These are phyloP conservation scores for Penicillium ochrochloron DNA, from an alignment of 495 filamentous ascomycete genomes.

Conservation along the genomic window DNA sequence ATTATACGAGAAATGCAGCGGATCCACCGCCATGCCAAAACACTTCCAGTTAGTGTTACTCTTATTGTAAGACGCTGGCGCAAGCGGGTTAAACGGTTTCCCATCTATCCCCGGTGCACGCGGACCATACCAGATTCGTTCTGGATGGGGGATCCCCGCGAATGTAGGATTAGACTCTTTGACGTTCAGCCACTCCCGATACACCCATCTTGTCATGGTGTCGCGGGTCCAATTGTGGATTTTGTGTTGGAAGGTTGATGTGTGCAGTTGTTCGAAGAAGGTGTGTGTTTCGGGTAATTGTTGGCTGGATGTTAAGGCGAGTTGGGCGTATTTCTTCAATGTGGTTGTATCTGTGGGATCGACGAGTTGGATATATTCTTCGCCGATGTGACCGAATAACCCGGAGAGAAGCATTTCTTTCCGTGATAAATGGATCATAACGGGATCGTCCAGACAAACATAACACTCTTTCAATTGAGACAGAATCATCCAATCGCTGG, in stretches of 20 bases:
- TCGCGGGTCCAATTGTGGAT: constrained; percentile 1
- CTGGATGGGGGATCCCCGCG: not conserved
- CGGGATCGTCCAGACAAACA: constrained; percentile 1
- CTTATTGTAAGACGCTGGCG: not conserved
- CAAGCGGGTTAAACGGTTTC: not conserved
- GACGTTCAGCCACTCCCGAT: not conserved
- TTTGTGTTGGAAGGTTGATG: not conserved
- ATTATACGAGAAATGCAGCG: not conserved
- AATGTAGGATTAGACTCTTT: not conserved
- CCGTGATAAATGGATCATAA: constrained; percentile 1
- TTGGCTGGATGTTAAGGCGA: constrained; percentile 5
- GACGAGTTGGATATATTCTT: not conserved
- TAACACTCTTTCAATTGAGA: not conserved
- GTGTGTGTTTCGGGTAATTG: not conserved
- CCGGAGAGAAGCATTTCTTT: not conserved
- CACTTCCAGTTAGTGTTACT: no score
- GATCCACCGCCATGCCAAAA: not conserved
- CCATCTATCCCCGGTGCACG: not conserved
- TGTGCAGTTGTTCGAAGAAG: constrained; percentile 2
- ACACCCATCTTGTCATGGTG: not conserved
- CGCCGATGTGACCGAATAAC: not conserved
- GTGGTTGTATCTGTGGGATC: not conserved
- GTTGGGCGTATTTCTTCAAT: constrained; percentile 3
- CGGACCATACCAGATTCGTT: not conserved
- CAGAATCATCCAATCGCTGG: not conserved